Evolutionary conservation across 495 filamentous ascomycete genomes (phyloP).

Genomic region (Penicillium fimorum): DNA sequence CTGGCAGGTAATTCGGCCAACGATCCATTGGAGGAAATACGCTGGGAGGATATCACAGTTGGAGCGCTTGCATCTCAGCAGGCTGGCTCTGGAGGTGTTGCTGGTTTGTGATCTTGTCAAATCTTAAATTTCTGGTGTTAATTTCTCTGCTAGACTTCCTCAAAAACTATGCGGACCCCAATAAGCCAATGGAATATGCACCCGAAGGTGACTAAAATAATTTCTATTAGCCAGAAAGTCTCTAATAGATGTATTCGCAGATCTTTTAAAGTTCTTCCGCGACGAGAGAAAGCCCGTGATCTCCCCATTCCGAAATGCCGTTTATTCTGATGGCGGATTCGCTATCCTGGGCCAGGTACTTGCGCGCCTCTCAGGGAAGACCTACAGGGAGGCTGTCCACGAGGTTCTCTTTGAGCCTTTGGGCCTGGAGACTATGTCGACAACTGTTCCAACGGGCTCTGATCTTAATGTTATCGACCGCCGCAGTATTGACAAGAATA

Average conservation of each 20-base stretch:
- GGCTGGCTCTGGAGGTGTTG: constrained; percentile 37
- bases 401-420: constrained; percentile 39
- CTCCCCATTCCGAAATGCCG: constrained; percentile 38
- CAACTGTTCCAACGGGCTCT: constrained; percentile 30
- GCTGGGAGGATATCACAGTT: constrained; percentile 40
- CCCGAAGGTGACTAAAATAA: neutral
- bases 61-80: constrained; percentile 43
- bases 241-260: neutral
- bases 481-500: constrained; percentile 16
- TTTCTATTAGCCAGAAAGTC: neutral
- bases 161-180: neutral
- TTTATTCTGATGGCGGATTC: constrained; percentile 10
- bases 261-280: constrained; percentile 14
- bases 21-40: constrained; percentile 25
- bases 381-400: constrained; percentile 41
- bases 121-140: neutral
- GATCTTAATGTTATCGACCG: constrained; percentile 38
- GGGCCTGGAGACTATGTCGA: constrained; percentile 37
- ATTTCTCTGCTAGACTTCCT: neutral
- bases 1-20: constrained; percentile 26
- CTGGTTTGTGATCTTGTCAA: constrained; percentile 5
- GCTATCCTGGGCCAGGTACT: constrained; percentile 50
- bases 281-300: constrained; percentile 11
- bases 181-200: neutral
- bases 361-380: constrained; percentile 46